Percentiles rank a stretch among this genome's conserved stretches.
These are phyloP conservation scores for Euryodendron excelsum DNA, from an alignment of 148 eudicot genomes.

Conservation along the genomic window DNA sequence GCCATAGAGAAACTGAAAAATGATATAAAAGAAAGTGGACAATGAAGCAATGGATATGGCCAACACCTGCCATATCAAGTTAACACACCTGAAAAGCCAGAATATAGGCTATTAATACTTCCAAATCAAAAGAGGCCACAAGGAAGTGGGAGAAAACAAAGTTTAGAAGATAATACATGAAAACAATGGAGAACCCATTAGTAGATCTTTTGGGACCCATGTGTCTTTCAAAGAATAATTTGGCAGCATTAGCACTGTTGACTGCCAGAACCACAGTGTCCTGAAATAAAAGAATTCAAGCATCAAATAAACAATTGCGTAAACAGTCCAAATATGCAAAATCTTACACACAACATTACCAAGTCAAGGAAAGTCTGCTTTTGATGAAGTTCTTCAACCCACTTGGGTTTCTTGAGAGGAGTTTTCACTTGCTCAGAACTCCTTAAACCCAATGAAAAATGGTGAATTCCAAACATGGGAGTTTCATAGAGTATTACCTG, in stretches of 20 bases:
- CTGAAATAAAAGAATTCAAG: constrained; percentile 33
- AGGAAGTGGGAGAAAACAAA: constrained; percentile 10
- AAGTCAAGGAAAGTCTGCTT: constrained; percentile 56
- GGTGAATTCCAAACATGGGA: constrained; percentile 79
- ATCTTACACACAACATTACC: constrained; percentile 41
- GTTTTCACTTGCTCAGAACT: constrained; percentile 31
- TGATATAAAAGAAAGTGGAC: constrained; percentile 52
- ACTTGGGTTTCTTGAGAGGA: constrained; percentile 54
- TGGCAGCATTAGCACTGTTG: constrained; percentile 68
- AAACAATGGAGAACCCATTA: constrained; percentile 19
- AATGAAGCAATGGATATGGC: constrained; percentile 64
- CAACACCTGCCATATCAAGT: constrained; percentile 40
- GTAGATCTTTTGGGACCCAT: constrained; percentile 26
- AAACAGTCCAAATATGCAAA: constrained; percentile 6
- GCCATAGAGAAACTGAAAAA: constrained; percentile 55
- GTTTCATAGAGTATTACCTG: constrained; percentile 80
- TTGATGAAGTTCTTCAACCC: constrained; percentile 64
- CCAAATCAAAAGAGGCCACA: constrained; percentile 4
- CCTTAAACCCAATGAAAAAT: constrained; percentile 50
- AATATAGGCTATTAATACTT: constrained; percentile 15
- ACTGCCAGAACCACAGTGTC: constrained; percentile 68
- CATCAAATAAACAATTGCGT: constrained; percentile 8
- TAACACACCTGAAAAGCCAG: constrained; percentile 50
- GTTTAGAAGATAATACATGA: constrained; percentile 43
- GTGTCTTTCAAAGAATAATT: constrained; percentile 41